Conservation (phyloP, 2,329 filamentous ascomycete species). For the Aspergillus floridensis region DNA sequence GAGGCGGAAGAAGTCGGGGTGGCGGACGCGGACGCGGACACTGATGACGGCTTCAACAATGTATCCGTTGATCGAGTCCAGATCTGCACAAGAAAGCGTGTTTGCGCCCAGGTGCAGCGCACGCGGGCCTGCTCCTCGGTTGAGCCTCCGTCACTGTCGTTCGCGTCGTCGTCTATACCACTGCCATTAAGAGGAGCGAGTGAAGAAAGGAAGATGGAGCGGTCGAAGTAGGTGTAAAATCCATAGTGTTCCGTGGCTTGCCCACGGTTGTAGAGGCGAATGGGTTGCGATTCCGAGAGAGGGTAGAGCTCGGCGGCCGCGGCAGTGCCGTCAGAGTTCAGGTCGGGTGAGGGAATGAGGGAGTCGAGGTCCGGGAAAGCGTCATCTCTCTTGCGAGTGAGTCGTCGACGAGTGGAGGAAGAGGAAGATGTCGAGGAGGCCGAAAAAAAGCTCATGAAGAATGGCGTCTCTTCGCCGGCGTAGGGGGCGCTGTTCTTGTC, state of each 20-base stretch:
- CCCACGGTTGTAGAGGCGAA: constrained; percentile 82
- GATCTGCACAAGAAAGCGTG: constrained; percentile 60
- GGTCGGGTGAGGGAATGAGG: constrained; percentile 62
- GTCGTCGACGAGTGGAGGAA: constrained; percentile 37
- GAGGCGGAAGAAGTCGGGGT: constrained; percentile 14
- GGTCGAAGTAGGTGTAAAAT: constrained; percentile 90
- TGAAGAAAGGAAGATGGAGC: constrained; percentile 76
- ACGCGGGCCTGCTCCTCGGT: constrained; percentile 45
- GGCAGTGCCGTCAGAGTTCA: constrained; percentile 68
- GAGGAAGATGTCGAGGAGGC: constrained; percentile 20
- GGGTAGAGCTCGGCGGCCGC: constrained; percentile 71
- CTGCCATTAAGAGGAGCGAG: constrained; percentile 47
- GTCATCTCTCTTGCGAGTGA: constrained; percentile 36
- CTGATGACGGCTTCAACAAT: constrained; percentile 20
- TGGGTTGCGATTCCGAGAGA: constrained; percentile 65
- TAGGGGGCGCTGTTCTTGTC: constrained; percentile 71
- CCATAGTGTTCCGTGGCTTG: constrained; percentile 81
- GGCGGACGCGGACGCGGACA: constrained; percentile 11
- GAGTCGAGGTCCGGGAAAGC: constrained; percentile 48
- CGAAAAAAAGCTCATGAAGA: constrained; percentile 73
- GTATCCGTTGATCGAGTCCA: constrained; percentile 53
- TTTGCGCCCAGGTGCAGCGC: constrained; percentile 60
- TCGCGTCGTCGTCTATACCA: constrained; percentile 40
- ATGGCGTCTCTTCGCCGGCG: constrained; percentile 81
- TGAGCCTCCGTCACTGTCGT: constrained; percentile 49